phyloP scores from a whole-genome alignment of 164 flowering plant genomes.

The Litsea cubeba region DNA sequence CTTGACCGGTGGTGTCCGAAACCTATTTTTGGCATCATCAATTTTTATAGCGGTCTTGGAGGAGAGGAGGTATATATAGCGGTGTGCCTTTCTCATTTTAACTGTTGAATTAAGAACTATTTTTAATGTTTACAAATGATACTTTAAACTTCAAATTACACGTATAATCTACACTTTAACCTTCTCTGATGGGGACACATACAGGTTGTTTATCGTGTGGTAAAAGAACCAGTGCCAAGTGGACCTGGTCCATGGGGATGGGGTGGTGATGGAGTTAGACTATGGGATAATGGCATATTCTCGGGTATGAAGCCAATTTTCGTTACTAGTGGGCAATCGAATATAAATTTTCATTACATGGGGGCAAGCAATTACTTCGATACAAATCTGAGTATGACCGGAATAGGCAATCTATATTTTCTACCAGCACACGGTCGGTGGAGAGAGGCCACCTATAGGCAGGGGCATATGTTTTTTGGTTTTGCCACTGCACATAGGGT shows the following conservation, averaged over 20 bases:
- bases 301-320: slow-evolving; percentile 60
- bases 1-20: too few relatives aligned
- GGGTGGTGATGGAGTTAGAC: slow-evolving; percentile 82
- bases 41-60: too few relatives aligned
- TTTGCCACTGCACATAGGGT: slow-evolving; percentile 27
- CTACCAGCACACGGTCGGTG: slow-evolving; percentile 51
- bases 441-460: slow-evolving; percentile 29
- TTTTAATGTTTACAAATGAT: too few relatives aligned
- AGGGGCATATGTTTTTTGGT: too few relatives aligned
- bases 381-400: slow-evolving; percentile 70
- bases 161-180: too few relatives aligned
- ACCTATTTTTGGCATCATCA: too few relatives aligned
- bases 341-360: slow-evolving; percentile 9
- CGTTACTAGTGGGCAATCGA: slow-evolving; percentile 40
- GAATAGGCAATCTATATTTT: slow-evolving; percentile 49
- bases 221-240: slow-evolving; percentile 59
- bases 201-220: slow-evolving; percentile 37
- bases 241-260: slow-evolving; percentile 89
- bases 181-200: too few relatives aligned
- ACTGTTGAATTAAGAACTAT: too few relatives aligned
- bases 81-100: too few relatives aligned
- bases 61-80: too few relatives aligned
- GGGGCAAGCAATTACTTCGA: slow-evolving; percentile 22
- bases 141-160: too few relatives aligned
- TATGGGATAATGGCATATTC: slow-evolving; percentile 86